Base-by-base conservation (phyloP, 768 basidiomycete species). In the Mycena albidolilacea region DNA sequence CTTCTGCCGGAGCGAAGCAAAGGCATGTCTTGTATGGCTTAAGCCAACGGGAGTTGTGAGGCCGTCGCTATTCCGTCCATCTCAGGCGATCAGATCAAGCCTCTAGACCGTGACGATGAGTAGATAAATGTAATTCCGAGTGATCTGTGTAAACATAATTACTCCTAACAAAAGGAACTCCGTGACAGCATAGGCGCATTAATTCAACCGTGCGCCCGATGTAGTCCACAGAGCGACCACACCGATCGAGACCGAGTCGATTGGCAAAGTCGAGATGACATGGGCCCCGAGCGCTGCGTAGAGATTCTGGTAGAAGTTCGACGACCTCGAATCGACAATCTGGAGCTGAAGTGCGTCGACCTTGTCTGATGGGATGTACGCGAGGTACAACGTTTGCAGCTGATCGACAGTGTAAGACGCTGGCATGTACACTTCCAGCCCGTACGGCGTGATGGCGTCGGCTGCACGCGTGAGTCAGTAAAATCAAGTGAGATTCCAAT, bases 371-470 rank as follows among this genome's bases (percentile, higher is more conserved):
- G 57, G 57, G 35, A 58, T 5, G 2, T 37, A 58, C 5, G 57
- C 57, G 9, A 58, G 57, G 57, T 58, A 58, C 30, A 58, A 10
- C 15, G 57, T 58, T 35, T 58, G 57, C 35, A 58, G 57, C 57
- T 58, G 57, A 35, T 58, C 35, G 57, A 58, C 17, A 35, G 57
- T 58, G 57, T 58, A 58, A 1, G 57, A 58, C 57, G 57, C 57
- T 58, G 57, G 57, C 57, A 58, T 58, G 57, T 58, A 58, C 57
- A 58, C 57, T 58, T 58, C 57, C 35, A 58, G 57, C 57, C 57
- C 57, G 30, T 58, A 58, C 57, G 57, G 57, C 6, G 57, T 58
- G 57, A 58, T 58, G 14, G 57, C 17, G 57, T 58, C 57, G 35
- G 57, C 57, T 58, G 57, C 57, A 38, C 57, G 57, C 37, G 2